Evolutionary conservation across 441 rosid genomes (phyloP), one percentile per base, ranked within the genome.

Genomic region (Macaranga tanarius): DNA sequence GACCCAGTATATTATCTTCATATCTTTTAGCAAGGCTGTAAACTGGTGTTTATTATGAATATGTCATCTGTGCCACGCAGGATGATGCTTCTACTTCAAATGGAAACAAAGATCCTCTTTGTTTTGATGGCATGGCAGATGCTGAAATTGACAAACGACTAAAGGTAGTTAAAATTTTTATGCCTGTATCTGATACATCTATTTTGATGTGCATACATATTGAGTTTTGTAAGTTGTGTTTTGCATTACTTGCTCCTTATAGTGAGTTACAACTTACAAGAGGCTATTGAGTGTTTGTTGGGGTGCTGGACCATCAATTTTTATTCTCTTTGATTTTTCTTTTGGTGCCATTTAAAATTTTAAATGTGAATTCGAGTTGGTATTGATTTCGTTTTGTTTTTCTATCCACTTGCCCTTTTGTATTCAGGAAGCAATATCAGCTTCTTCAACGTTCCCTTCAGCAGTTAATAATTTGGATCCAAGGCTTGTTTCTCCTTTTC

Each of bases 71-170:
- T 73, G 75, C 68, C 55, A 45, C 77, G 59, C 81, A 95, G 99
- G 99, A 95, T 79, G 97, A 89, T 64, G 63, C 88, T 75, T 82
- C 87, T 61, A 87, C 82, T 63, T 73, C 72, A 59, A 91, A 84
- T 84, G 99, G 93, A 60, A 86, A 77, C 82, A 89, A 81, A 83
- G 93, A 91, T 82, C 87, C 86, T 23, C 88, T 84, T 82, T 67
- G 85, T 69, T 85, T 80, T 78, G 99, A 95, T 76, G 95, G 93
- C 69, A 89, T 89, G 92, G 91, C 89, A 57, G 98, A 92, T 83
- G 82, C 89, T 64, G 97, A 90, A 84, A 89, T 90, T 59, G 99
- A 88, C 82, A 90, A 90, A 84, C 86, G 89, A 77, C 73, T 95
- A 62, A 93, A 95, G 92, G 98, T 90, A 77, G 58, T 76, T 75